A percentile compares a stretch with the other conserved stretches of the same genome.
phyloP scores from a whole-genome alignment of 2,329 filamentous ascomycete genomes.

The Lojkania enalia region DNA sequence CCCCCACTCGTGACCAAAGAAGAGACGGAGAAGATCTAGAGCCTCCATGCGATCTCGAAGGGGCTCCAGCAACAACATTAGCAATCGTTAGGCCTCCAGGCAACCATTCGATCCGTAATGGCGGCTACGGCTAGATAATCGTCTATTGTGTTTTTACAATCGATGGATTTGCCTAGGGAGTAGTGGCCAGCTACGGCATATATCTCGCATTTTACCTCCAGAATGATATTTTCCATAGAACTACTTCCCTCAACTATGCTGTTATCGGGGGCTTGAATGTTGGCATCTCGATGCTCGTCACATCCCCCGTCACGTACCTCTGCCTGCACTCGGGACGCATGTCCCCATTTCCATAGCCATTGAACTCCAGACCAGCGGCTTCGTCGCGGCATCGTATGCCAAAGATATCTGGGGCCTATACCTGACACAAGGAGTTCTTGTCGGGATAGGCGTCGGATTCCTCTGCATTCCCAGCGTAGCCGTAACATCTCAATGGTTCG shows the following conservation, averaged over 20 bases:
- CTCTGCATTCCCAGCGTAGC: constrained; percentile 46
- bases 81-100: no score
- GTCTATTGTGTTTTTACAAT: constrained; percentile 26
- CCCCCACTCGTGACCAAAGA: no score
- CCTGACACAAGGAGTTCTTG: constrained; percentile 46
- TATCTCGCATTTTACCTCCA: constrained; percentile 50
- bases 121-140: constrained; percentile 45
- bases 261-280: constrained; percentile 48
- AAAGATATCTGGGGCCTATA: constrained; percentile 47
- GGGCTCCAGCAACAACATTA: no score
- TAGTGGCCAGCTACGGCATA: constrained; percentile 43
- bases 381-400: constrained; percentile 45
- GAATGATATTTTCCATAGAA: constrained; percentile 37
- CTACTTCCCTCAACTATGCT: constrained; percentile 44
- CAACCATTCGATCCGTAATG: constrained; percentile 27
- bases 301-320: constrained; percentile 38
- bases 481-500: constrained; percentile 50
- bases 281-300: constrained; percentile 38
- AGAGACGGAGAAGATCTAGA: no score
- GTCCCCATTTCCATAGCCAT: constrained; percentile 37
- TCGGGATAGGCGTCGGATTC: constrained; percentile 47
- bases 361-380: constrained; percentile 39
- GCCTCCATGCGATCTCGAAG: no score
- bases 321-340: constrained; percentile 29
- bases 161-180: constrained; percentile 17